Percentiles rank a stretch among this genome's conserved stretches.
Conservation (phyloP, 192 early-diverging fungal species). For the Backusella mclennaniae region DNA sequence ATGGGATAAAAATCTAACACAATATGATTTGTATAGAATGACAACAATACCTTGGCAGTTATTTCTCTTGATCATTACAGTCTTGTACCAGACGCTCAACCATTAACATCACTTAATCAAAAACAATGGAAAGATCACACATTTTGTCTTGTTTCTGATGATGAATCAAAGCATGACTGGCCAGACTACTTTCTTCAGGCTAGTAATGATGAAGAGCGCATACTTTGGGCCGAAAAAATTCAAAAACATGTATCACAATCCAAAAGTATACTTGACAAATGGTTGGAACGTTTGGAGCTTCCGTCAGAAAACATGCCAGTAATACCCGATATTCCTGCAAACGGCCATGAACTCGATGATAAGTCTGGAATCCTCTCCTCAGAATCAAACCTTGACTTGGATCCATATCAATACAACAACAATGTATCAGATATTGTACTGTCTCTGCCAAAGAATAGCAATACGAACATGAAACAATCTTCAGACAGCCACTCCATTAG, state of each 20-base stretch:
- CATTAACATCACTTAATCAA: slow-evolving; percentile 12
- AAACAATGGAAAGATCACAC: neutral
- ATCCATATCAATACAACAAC: neutral
- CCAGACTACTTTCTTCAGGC: slow-evolving; percentile 25
- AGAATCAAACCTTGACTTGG: neutral
- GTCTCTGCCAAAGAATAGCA: neutral
- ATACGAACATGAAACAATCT: neutral
- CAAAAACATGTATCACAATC: slow-evolving; percentile 8
- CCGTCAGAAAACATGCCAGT: neutral
- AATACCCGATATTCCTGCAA: neutral
- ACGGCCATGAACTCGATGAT: neutral
- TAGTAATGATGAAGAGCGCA: slow-evolving; percentile 9
- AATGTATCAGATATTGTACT: neutral
- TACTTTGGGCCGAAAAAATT: slow-evolving; percentile 15
- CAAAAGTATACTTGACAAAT: slow-evolving; percentile 34
- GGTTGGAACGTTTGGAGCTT: slow-evolving; percentile 33
- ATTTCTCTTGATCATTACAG: slow-evolving; percentile 19
- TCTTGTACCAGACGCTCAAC: slow-evolving; percentile 7
- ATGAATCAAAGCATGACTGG: slow-evolving; percentile 3
- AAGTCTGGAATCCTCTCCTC: neutral
- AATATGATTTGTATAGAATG: slow-evolving; percentile 1
- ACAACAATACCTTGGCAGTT: neutral
- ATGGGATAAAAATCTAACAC: neutral
- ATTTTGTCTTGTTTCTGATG: slow-evolving; percentile 21
- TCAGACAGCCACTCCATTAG: neutral